Evolutionary conservation across 768 basidiomycete species (phyloP).

Genomic region (Amanita exitialis): DNA sequence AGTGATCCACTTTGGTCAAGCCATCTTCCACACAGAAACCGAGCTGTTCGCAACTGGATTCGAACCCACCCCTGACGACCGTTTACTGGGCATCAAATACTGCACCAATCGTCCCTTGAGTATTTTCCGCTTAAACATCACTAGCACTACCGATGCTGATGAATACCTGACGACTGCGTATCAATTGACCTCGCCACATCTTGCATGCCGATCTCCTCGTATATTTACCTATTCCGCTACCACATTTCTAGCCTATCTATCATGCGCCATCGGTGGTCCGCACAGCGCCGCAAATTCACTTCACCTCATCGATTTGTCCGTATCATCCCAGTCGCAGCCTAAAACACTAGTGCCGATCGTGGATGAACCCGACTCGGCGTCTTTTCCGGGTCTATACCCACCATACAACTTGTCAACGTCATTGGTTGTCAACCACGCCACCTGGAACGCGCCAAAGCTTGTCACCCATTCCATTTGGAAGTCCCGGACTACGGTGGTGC

Average conservation of each 20-base stretch:
- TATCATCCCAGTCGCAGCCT: background rate
- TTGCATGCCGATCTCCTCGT: constrained; percentile 26
- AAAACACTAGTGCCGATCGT: background rate
- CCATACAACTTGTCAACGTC: constrained; percentile 32
- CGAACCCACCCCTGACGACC: constrained; percentile 45
- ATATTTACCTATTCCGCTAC: constrained; percentile 19
- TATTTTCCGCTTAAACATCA: constrained; percentile 41
- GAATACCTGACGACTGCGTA: constrained; percentile 10
- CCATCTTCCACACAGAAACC: constrained; percentile 32
- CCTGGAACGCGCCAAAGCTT: constrained; percentile 16
- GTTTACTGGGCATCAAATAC: constrained; percentile 45
- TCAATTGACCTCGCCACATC: constrained; percentile 31
- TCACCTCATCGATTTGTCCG: constrained; percentile 30
- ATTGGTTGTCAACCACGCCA: constrained; percentile 24
- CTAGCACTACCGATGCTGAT: constrained; percentile 7
- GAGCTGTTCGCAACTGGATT: constrained; percentile 52
- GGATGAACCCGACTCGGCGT: background rate
- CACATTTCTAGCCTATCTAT: constrained; percentile 39
- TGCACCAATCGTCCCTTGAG: constrained; percentile 52
- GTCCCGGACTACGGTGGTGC: constrained; percentile 39
- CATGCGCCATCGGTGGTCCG: constrained; percentile 44
- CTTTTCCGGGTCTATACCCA: constrained; percentile 58
- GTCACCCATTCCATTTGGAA: constrained; percentile 46
- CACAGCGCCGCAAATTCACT: constrained; percentile 49
- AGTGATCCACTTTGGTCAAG: constrained; percentile 42